Conservation (phyloP, 2,329 filamentous ascomycete species). For the Proliferodiscus dingleyae region DNA sequence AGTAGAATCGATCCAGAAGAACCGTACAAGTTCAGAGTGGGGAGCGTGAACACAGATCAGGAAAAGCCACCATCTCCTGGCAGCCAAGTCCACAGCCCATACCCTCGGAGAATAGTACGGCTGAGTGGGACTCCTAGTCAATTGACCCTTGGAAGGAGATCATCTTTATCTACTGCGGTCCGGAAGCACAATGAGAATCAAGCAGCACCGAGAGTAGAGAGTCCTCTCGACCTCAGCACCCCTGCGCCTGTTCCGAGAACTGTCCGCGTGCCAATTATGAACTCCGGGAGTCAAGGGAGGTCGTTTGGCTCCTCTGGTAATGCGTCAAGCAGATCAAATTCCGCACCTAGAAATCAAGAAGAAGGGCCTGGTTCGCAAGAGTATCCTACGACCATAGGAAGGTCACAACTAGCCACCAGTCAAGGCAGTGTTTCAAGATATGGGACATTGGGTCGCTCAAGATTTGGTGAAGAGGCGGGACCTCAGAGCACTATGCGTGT, state of each 20-base stretch:
- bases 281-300: slow-evolving; percentile 22
- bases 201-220: slow-evolving; percentile 20
- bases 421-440: slow-evolving; percentile 51
- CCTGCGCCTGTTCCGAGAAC: slow-evolving; percentile 28
- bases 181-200: slow-evolving; percentile 20
- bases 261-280: slow-evolving; percentile 26
- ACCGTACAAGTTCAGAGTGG: slow-evolving; percentile 15
- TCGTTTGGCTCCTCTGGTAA: slow-evolving; percentile 28
- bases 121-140: slow-evolving; percentile 30
- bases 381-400: slow-evolving; percentile 42
- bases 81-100: slow-evolving; percentile 24
- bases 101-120: slow-evolving; percentile 28
- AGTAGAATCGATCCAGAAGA: slow-evolving; percentile 16
- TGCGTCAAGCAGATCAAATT: slow-evolving; percentile 22
- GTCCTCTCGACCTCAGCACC: slow-evolving; percentile 29
- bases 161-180: slow-evolving; percentile 26
- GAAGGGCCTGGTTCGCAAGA: slow-evolving; percentile 22
- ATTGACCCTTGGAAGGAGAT: slow-evolving; percentile 23
- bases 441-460: slow-evolving; percentile 42
- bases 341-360: slow-evolving; percentile 20
- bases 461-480: slow-evolving; percentile 58
- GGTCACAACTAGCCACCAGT: slow-evolving; percentile 42
- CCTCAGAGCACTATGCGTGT: slow-evolving; percentile 71
- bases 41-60: slow-evolving; percentile 9
- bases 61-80: slow-evolving; percentile 12